These are phyloP conservation scores for Wickerhamiella siamensis DNA, from an alignment of 805 yeast species.

Conservation along the genomic window DNA sequence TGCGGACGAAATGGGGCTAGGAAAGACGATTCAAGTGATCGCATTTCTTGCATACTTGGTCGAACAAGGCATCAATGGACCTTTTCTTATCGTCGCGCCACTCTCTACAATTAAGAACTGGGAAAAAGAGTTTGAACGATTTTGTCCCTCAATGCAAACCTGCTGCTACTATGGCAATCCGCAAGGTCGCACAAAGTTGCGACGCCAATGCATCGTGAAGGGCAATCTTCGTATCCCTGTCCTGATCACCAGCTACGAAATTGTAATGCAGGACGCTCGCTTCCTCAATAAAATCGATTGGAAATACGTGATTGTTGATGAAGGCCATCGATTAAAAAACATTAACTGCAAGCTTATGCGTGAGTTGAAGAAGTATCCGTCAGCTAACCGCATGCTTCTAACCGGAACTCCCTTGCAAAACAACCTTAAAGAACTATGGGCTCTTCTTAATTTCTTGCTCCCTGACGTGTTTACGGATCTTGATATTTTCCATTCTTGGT, in stretches of 20 bases:
- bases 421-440: slow-evolving; percentile 82
- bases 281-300: slow-evolving; percentile 42
- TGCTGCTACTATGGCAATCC: slow-evolving; percentile 50
- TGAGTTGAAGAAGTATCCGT: slow-evolving; percentile 47
- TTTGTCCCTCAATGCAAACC: slow-evolving; percentile 57
- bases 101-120: slow-evolving; percentile 82
- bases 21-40: slow-evolving; percentile 83
- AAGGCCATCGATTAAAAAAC: slow-evolving; percentile 87
- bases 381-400: slow-evolving; percentile 54
- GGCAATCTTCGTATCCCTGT: slow-evolving; percentile 29
- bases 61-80: slow-evolving; percentile 67
- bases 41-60: slow-evolving; percentile 60
- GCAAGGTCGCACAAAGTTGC: slow-evolving; percentile 35
- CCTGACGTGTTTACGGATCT: slow-evolving; percentile 90
- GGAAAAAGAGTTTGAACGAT: slow-evolving; percentile 54
- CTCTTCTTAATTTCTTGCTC: slow-evolving; percentile 72
- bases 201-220: slow-evolving; percentile 19
- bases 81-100: slow-evolving; percentile 89
- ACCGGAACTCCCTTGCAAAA: slow-evolving; percentile 98
- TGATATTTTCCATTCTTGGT: slow-evolving; percentile 85
- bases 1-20: slow-evolving; percentile 97
- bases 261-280: slow-evolving; percentile 53
- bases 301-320: slow-evolving; percentile 85
- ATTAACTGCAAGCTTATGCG: slow-evolving; percentile 61
- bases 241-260: slow-evolving; percentile 71